Evolutionary conservation across 345 rosid species (phyloP).

Genomic region (Salix exigua): DNA sequence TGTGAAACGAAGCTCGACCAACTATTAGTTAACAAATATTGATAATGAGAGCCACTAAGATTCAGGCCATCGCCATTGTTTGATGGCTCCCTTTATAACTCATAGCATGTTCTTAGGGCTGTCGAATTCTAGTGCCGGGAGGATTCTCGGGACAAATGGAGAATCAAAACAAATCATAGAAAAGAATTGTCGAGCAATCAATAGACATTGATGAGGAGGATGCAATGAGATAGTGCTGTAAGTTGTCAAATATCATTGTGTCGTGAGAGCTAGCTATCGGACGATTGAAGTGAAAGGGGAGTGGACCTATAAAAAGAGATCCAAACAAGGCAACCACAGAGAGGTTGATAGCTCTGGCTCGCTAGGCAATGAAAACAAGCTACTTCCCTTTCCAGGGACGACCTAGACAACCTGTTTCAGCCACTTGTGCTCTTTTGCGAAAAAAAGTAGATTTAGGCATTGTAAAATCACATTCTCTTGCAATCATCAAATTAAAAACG

Average conservation of each 20-base stretch:
- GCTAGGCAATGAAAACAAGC: neutral
- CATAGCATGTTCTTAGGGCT: neutral
- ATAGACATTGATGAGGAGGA: neutral
- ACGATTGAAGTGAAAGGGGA: conserved; percentile 6
- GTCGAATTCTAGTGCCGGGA: neutral
- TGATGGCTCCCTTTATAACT: too few relatives aligned
- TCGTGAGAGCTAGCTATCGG: neutral
- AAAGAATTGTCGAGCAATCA: neutral
- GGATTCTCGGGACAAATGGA: neutral
- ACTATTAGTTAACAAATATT: too few relatives aligned
- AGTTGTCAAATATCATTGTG: neutral
- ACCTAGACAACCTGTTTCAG: neutral
- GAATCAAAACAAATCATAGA: neutral
- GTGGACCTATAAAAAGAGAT: neutral
- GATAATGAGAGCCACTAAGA: too few relatives aligned
- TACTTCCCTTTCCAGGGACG: neutral
- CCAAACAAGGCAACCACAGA: neutral
- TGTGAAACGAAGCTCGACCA: neutral
- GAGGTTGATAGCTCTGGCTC: too few relatives aligned
- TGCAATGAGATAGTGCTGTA: neutral
- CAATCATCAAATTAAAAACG: neutral
- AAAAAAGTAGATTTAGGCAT: too few relatives aligned
- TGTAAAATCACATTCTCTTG: neutral
- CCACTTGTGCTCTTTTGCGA: neutral
- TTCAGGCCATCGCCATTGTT: too few relatives aligned